A percentile compares a stretch with the other conserved stretches of the same genome.
These are phyloP conservation scores for Pelargonium myrrhifolium DNA, from an alignment of 441 rosid species.

Conservation along the genomic window DNA sequence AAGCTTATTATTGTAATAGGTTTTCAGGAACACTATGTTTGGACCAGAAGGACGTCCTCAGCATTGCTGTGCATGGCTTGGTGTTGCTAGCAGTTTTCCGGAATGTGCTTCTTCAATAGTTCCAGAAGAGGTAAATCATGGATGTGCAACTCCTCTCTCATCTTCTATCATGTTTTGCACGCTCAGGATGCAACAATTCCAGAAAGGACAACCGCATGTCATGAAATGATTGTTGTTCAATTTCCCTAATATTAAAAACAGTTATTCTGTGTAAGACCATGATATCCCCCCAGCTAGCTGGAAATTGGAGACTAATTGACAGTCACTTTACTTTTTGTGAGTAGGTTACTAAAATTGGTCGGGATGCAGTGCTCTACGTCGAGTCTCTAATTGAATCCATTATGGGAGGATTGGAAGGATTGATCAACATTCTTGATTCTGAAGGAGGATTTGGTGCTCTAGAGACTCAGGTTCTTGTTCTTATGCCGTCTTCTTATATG, in stretches of 20 bases:
- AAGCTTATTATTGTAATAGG: slow-evolving; percentile 40
- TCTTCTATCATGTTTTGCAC: slow-evolving; percentile 10
- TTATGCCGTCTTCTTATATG: slow-evolving; percentile 17
- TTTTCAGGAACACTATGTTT: slow-evolving; percentile 98
- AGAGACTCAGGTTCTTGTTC: slow-evolving; percentile 72
- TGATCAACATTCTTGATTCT: slow-evolving; percentile 97
- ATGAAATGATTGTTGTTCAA: neutral
- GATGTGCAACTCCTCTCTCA: slow-evolving; percentile 5
- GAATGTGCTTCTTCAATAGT: slow-evolving; percentile 94
- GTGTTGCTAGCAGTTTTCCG: slow-evolving; percentile 97
- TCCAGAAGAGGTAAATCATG: slow-evolving; percentile 80
- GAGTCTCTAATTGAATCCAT: slow-evolving; percentile 98
- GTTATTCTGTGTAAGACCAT: neutral
- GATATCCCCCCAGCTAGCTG: neutral
- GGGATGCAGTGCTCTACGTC: slow-evolving; percentile 93
- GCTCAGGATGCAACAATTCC: neutral
- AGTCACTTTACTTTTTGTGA: slow-evolving; percentile 19
- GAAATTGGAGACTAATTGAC: neutral
- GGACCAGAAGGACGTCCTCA: slow-evolving; percentile 99
- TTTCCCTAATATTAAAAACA: neutral
- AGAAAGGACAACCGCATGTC: neutral
- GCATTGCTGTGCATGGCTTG: slow-evolving; percentile 99
- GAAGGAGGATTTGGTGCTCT: slow-evolving; percentile 99
- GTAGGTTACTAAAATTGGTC: slow-evolving; percentile 91
- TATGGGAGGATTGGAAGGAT: slow-evolving; percentile 98